Evolutionary conservation across 495 filamentous ascomycete species (phyloP).

Genomic region (Apodospora peruviana): DNA sequence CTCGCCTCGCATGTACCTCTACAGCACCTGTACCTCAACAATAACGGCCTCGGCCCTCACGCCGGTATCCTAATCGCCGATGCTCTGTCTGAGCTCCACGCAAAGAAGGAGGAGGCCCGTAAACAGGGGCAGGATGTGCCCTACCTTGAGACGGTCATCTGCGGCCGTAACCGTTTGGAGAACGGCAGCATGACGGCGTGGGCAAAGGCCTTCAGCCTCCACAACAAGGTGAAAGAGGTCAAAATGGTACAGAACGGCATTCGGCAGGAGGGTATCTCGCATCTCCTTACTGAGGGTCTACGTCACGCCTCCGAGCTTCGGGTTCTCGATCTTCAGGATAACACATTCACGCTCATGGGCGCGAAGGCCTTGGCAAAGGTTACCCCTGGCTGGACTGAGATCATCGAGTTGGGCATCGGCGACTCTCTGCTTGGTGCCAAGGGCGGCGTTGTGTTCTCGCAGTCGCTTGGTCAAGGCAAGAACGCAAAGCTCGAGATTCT

Average conservation of each 20-base stretch:
- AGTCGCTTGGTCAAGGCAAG: slow-evolving; percentile 65
- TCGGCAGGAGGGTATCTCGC: slow-evolving; percentile 80
- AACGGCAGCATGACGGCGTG: slow-evolving; percentile 94
- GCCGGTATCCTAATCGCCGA: slow-evolving; percentile 84
- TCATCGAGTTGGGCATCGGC: slow-evolving; percentile 80
- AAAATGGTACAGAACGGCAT: slow-evolving; percentile 99
- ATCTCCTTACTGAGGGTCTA: slow-evolving; percentile 71
- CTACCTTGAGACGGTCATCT: slow-evolving; percentile 86
- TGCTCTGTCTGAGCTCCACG: slow-evolving; percentile 66
- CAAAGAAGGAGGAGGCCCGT: slow-evolving; percentile 71
- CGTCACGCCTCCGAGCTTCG: slow-evolving; percentile 56
- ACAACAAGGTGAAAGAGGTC: slow-evolving; percentile 71
- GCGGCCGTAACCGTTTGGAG: slow-evolving; percentile 91
- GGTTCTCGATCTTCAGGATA: slow-evolving; percentile 89
- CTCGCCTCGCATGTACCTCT: slow-evolving; percentile 79
- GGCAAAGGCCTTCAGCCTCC: slow-evolving; percentile 77
- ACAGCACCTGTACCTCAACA: slow-evolving; percentile 89
- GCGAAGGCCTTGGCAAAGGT: slow-evolving; percentile 73
- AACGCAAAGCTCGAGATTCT: slow-evolving; percentile 74
- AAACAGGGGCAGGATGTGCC: slow-evolving; percentile 62
- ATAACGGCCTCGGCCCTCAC: slow-evolving; percentile 92
- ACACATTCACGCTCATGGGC: slow-evolving; percentile 84
- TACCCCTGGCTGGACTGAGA: slow-evolving; percentile 63
- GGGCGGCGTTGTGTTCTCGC: slow-evolving; percentile 67
- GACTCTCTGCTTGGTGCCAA: slow-evolving; percentile 81